Base-by-base conservation (phyloP, 352 stramenopile genomes). In the Globisporangium cystogenes region DNA sequence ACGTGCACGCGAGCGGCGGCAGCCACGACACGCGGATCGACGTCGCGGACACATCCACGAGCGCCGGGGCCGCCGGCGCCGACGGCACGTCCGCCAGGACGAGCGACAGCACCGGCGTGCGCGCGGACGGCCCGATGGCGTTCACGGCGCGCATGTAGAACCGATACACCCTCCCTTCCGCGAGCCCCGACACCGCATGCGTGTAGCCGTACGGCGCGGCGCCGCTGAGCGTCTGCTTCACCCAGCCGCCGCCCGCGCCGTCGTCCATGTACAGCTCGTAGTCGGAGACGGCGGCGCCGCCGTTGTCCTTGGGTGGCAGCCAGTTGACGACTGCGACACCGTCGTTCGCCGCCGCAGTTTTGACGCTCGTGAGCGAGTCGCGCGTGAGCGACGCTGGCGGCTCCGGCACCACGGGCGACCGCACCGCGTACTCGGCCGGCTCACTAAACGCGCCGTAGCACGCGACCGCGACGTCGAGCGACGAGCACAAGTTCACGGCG, bases 401-500 rank as follows among this genome's bases (percentile, higher is more conserved):
- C 21, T 96, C 72, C 0, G 91, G 93, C 14, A 92, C 70, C 2
- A 87, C 83, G 27, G 90, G 86, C 1, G 68, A 56, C n/a, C 94
- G 79, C 15, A 98, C 94, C 0, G 80, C 88, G 62, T 97, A 98
- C 43, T 95, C 82, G 18, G 87, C 70, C 0, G 91, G 72, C 3
- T 80, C 62, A 37, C 88, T 98, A 56, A 98, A 98, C 16, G 71
- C 65, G 3, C 93, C 93, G 52, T 88, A 89, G 62, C 95, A 98
- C 10, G 90, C 76, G 0, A 75, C 71, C 33, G 71, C 79, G 0
- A 63, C 31, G 41, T 96, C 77, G 15, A 82, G 65, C 0, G 84
- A 79, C 20, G 81, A 73, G 62, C 93, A 98, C 51, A 98, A 97
- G 63, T 98, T 99, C 33, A 98, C 68, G 7, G 96, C 96, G 29